Evolutionary conservation across 2,329 filamentous ascomycete species (phyloP).

Genomic region (Xylariaceae sp.): DNA sequence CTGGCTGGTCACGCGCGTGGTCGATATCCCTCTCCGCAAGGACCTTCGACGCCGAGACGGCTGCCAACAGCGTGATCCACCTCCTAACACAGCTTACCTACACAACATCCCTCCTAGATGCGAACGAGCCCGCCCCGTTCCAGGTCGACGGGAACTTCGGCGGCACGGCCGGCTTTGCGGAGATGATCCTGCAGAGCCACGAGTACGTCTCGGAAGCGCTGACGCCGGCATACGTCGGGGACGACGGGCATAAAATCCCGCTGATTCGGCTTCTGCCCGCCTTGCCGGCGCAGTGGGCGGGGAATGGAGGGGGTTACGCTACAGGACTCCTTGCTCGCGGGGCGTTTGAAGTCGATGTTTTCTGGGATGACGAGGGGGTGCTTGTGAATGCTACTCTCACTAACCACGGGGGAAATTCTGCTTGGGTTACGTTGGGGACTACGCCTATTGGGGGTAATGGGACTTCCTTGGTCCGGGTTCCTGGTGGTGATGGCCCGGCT

Average conservation of each 20-base stretch:
- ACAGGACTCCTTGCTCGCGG: constrained; percentile 4
- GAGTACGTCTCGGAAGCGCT: not conserved
- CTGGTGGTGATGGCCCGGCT: not conserved
- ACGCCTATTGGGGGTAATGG: not conserved
- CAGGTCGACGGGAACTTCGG: constrained; percentile 9
- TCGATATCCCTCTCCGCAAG: not conserved
- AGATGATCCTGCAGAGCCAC: constrained; percentile 9
- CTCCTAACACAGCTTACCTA: not conserved
- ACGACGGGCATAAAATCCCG: not conserved
- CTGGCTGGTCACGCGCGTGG: constrained; percentile 4
- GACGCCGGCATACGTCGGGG: not conserved
- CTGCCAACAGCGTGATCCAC: not conserved
- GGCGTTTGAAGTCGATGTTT: constrained; percentile 3
- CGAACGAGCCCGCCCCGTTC: not conserved
- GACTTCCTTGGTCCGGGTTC: not conserved
- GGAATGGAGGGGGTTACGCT: not conserved
- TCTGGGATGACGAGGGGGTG: not conserved
- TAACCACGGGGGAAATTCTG: not conserved
- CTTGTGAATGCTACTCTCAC: not conserved
- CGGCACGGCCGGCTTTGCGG: constrained; percentile 3
- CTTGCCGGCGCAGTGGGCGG: not conserved
- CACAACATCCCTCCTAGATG: not conserved
- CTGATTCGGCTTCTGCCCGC: constrained; percentile 1
- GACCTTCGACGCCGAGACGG: not conserved
- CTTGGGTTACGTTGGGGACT: not conserved